These are phyloP conservation scores for Westerdykella sp. DNA, from an alignment of 2,329 filamentous ascomycete genomes.

Conservation along the genomic window DNA sequence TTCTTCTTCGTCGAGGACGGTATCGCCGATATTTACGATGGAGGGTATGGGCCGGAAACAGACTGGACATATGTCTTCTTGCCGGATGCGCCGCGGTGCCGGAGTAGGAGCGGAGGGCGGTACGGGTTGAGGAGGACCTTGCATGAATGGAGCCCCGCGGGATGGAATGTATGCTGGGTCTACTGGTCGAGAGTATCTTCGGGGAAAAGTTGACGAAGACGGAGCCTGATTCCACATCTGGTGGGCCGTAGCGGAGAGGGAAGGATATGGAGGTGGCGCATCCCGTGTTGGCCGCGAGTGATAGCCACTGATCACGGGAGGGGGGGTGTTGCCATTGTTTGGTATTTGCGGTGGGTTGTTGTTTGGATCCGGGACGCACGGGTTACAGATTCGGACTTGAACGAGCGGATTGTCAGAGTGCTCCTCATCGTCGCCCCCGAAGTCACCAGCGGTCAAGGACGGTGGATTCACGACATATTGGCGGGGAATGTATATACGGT, in stretches of 20 bases:
- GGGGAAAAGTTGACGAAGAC: constrained; percentile 11
- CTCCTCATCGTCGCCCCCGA: constrained; percentile 27
- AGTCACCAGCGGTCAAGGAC: constrained; percentile 11
- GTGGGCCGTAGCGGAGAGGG: background rate
- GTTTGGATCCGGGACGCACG: constrained; percentile 65
- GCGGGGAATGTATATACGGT: constrained; percentile 88
- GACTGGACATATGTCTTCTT: constrained; percentile 75
- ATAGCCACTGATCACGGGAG: too few relatives aligned
- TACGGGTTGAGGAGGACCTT: background rate
- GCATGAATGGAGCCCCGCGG: constrained; percentile 2
- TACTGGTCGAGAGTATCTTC: constrained; percentile 2
- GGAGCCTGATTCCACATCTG: background rate
- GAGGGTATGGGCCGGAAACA: constrained; percentile 66
- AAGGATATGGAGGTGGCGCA: background rate
- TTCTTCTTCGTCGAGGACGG: background rate
- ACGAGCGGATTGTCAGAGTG: constrained; percentile 22
- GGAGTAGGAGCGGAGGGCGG: constrained; percentile 12
- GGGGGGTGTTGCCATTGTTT: background rate
- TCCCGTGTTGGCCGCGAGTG: background rate
- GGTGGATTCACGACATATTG: constrained; percentile 80
- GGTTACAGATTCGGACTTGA: constrained; percentile 63
- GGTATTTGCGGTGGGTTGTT: constrained; percentile 52
- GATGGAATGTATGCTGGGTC: constrained; percentile 13
- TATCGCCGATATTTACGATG: constrained; percentile 26
- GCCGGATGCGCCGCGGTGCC: constrained; percentile 33